Evolutionary conservation across 106 monocot genomes (phyloP), one percentile per base, ranked within the genome.

Genomic region (Dioscorea zingiberensis): DNA sequence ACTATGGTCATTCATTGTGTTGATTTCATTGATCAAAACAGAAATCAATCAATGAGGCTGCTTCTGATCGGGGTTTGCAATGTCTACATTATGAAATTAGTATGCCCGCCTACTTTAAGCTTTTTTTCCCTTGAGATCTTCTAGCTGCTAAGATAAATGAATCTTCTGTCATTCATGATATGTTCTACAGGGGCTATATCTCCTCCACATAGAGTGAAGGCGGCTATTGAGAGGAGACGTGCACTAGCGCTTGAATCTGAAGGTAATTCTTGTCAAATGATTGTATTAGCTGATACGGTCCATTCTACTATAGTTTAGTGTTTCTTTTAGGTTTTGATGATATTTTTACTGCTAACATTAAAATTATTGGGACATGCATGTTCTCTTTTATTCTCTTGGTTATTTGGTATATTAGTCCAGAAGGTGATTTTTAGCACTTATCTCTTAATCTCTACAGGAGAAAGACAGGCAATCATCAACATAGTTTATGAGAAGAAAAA

Each of bases 181-280:
- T 38, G 4, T 38, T 60, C 23, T 69, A 26, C 71, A 98, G 97
- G 84, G 86, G 89, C 92, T 70, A 92, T 98, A 66, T 84, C 92
- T 68, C 92, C 89, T 69, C 97, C 97, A 65, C 75, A 83, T 48
- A 92, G 97, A 51, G 88, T 98, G 18, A 84, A 82, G 74, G 79
- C 83, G 45, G 92, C 97, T 63, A 98, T 98, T 92, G 92, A 98
- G 73, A 98, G 76, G 80, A 98, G 89, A 58, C 88, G 97, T 72
- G 97, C 97, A 62, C 88, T 89, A 72, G 76, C 93, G 77, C 97
- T 98, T 44, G 97, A 93, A 24, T 86, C 97, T 64, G 92, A 98
- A 98, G 97, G 97, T 92, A 29, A 60, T 58, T 63, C n/a, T 66
- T 73, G 5, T 59, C 12, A 21, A 32, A 3, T 23, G 21, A 13